Percentiles rank a stretch among this genome's conserved stretches.
Conservation (phyloP, 306 rosid genomes). For the Argentina anserina region DNA sequence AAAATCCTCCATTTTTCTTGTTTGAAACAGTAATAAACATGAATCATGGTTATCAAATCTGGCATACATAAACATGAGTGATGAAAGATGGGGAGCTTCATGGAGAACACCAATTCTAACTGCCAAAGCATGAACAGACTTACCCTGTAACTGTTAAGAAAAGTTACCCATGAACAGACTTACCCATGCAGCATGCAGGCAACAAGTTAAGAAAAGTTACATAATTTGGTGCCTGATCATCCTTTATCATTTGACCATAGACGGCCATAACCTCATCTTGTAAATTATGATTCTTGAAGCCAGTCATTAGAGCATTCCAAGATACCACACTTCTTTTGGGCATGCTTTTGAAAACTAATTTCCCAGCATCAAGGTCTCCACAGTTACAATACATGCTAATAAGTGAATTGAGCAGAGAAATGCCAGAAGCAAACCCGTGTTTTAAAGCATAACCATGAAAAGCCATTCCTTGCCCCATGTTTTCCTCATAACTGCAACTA, state of each 20-base stretch:
- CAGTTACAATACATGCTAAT: constrained; percentile 34
- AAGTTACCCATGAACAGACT: constrained; percentile 35
- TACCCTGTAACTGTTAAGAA: constrained; percentile 31
- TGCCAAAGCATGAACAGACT: constrained; percentile 30
- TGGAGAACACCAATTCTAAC: constrained; percentile 12
- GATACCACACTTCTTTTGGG: constrained; percentile 29
- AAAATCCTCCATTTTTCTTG: constrained; percentile 24
- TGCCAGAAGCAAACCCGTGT: constrained; percentile 11
- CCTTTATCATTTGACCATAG: constrained; percentile 22
- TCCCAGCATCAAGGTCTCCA: constrained; percentile 31
- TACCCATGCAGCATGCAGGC: constrained; percentile 33
- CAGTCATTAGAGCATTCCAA: constrained; percentile 39
- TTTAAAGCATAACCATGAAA: constrained; percentile 30
- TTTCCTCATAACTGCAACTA: background rate
- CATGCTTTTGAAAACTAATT: constrained; percentile 25
- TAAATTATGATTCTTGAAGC: constrained; percentile 24
- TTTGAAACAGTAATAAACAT: constrained; percentile 22
- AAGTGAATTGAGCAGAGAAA: constrained; percentile 33
- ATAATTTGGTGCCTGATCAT: constrained; percentile 22
- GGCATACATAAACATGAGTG: constrained; percentile 35
- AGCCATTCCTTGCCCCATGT: constrained; percentile 28
- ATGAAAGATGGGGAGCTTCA: constrained; percentile 26
- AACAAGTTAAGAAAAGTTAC: constrained; percentile 29
- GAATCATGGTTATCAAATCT: constrained; percentile 20
- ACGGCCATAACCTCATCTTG: constrained; percentile 13